Evolutionary conservation across 176 grass and related monocot species (phyloP), one percentile per base, ranked within the genome.

Genomic region (Cymbopogon citratus): DNA sequence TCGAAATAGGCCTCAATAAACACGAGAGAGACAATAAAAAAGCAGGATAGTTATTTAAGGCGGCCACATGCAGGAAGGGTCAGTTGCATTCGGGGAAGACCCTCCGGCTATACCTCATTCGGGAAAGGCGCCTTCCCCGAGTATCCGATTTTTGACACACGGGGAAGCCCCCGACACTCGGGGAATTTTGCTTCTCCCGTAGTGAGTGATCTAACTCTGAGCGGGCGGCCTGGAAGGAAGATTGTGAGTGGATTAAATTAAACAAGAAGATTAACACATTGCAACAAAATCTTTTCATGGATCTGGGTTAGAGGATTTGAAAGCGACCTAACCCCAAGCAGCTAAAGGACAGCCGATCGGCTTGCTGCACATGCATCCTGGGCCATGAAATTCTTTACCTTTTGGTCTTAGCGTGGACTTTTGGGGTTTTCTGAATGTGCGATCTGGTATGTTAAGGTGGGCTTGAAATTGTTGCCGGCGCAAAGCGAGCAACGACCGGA

Each of bases 401-500:
- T 31, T 63, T 12, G 18, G 52, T 43, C 33, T 5, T 33, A 13
- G 4, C 10, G 71, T 83, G 45, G 80, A 83, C 74, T 64, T 78
- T 57, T 14, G 15, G 43, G 1, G 75, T 23, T 21, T 21, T 44
- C 14, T 60, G 45, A 60, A 84, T 45, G 46, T 73, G 74, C 43
- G 77, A 36, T 25, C 21, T 61, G 76, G 81, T 80, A 80, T 49
- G 73, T 25, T 0, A 23, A 49, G 76, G 62, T 49, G 81, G 76
- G 76, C 74, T 88, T 75, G 12, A 74, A 74, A 57, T 71, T 3
- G 19, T 34, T 73, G 86, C 13, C n/a, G 61, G 21, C 26, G 34
- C 33, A 26, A 72, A 83, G 36, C 45, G 10, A 44, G 27, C 46
- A 27, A 35, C 7, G 80, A 78, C 59, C 45, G 54, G 19, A 4